Base-by-base conservation (phyloP, 495 filamentous ascomycete genomes). In the Penicilliopsis zonata region DNA sequence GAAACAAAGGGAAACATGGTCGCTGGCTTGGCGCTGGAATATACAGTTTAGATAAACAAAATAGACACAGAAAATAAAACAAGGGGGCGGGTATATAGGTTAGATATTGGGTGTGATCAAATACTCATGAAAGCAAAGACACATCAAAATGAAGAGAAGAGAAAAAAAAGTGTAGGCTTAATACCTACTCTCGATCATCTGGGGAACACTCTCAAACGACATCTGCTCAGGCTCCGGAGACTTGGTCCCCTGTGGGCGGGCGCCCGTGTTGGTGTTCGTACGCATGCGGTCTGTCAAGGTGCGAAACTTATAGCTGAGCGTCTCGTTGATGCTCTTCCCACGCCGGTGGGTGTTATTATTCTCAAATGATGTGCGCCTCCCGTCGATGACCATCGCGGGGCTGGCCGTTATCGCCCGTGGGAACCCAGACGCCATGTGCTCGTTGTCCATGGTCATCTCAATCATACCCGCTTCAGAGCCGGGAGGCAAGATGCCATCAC, bases 381-480 rank as follows among this genome's bases (percentile, higher is more conserved):
- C 40, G 12, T 52, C 45, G 9, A 38, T 38, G 19, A 28, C 46
- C 6, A 52, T 24, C 3, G 56, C 36, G 1, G 63, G 59, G 4
- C 46, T 57, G 5, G 55, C 57, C 0, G 60, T 63, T 53, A 61
- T 59, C 10, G 58, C 57, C 5, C 57, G 61, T 13, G 53, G 53
- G 22, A 60, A 47, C 3, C 55, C 33, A 29, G 45, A 46, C 8
- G 53, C 59, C 22, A 58, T 35, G 12, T 58, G 41, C 28, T 60
- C 35, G 38, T 58, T 76, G 13, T 85, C 78, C 53, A 82, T 76
- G n/a, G 76, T 76, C 38, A 84, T 78, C 38, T 81, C 76, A 33
- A 84, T 84, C 13, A 74, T 74, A 4, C 69, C 79, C 0, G 56
- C 58, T 23, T 57, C 70, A 13, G 52, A 57, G 31, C 55, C 57